Evolutionary conservation across 192 early-diverging fungal genomes (phyloP).

Genomic region (Dispira simplex): DNA sequence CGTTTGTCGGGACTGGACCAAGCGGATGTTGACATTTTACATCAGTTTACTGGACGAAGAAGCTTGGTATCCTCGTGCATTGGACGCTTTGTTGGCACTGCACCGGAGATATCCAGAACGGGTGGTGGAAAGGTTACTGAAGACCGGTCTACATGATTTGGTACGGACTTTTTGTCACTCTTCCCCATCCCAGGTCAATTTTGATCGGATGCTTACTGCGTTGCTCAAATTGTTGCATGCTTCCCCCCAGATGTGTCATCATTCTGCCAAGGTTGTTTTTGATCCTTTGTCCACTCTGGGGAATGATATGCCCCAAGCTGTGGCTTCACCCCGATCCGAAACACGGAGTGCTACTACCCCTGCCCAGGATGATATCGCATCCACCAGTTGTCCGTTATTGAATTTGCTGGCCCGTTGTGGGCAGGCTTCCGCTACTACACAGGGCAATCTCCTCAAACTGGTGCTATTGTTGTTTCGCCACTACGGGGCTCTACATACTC

Average conservation of each 20-base stretch:
- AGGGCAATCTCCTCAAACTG: slow-evolving; percentile 1
- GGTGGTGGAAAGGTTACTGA: neutral
- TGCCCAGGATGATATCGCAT: neutral
- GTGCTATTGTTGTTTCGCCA: neutral
- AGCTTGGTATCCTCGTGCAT: too few relatives aligned
- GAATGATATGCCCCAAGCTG: neutral
- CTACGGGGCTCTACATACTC: neutral
- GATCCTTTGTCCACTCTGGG: neutral
- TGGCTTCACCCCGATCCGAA: neutral
- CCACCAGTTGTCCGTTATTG: neutral
- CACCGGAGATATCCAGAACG: neutral
- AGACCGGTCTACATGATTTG: neutral
- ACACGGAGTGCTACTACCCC: neutral
- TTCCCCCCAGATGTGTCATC: neutral
- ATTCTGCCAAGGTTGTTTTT: neutral
- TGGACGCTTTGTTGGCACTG: too few relatives aligned
- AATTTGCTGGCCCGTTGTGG: neutral
- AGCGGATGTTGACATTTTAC: too few relatives aligned
- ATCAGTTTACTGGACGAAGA: too few relatives aligned
- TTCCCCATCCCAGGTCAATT: neutral
- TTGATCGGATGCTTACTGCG: neutral
- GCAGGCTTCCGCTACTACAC: neutral
- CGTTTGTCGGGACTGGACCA: neutral
- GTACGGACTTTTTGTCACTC: neutral
- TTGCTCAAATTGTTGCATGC: neutral